Base-by-base conservation (phyloP, 805 yeast genomes). In the Schwanniomyces polymorphus region DNA sequence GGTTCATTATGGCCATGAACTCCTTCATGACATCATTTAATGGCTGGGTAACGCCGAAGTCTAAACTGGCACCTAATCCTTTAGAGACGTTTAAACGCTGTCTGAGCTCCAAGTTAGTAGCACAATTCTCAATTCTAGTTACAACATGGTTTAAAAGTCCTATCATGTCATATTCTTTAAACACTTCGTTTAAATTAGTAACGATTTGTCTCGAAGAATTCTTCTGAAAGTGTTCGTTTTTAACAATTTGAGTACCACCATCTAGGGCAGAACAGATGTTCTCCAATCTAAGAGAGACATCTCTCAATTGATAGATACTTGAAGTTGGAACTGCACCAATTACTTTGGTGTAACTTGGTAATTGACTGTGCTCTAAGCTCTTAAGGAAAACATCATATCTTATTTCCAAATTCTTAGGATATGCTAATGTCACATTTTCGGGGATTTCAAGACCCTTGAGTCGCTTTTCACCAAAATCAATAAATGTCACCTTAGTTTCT, bases 381-480 rank as follows among this genome's bases (percentile, higher is more conserved):
- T 68, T 64, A 48, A 64, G 56, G 51, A 63, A 62, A 11, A 72
- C 60, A 45, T 79, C 80, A 65, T 78, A 78, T 54, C 98, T 77
- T 3, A 85, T 70, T 3, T 75, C 76, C 46, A 91, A 69, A 25
- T 75, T 72, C 46, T 74, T 72, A 1, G 98, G 96, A 69, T 85
- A 91, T 0, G 84, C 81, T 41, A 90, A 74, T 21, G 95, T 88
- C 12, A 94, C 85, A 33, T 78, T 78, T 64, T 94, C 99, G 2
- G 96, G 96, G 29, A 91, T 85, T 76, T 94, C 99, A 14, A 94
- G 76, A 16, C 99, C 99, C 64, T 94, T 94, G 60, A 94, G 76
- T 64, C 91, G 91, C 60, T 81, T 84, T 60, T 91, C 96, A 21
- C 99, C 99, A 43, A 88, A 68, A 40, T 81, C 83, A 51, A 78